phyloP scores from a whole-genome alignment of 495 filamentous ascomycete genomes.

The Saxispiralis lemnorum region DNA sequence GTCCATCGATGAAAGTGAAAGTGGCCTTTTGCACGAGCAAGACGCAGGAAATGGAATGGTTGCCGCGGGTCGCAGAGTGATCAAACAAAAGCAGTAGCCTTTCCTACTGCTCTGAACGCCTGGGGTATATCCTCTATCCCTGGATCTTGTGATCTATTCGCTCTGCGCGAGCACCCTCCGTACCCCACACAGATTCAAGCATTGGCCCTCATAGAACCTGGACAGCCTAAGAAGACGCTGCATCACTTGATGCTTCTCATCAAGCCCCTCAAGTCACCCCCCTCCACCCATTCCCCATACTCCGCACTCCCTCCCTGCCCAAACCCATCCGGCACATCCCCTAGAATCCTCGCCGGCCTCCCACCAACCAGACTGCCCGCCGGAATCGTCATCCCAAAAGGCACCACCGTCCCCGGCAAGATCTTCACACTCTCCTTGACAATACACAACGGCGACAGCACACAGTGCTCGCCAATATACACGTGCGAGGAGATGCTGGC shows the following conservation, averaged over 20 bases:
- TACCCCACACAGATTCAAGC: too few relatives aligned
- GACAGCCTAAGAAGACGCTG: too few relatives aligned
- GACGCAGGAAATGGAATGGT: too few relatives aligned
- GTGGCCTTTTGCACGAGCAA: too few relatives aligned
- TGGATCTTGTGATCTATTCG: too few relatives aligned
- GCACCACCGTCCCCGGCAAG: constrained; percentile 64
- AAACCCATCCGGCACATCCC: constrained; percentile 70
- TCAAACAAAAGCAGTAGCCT: too few relatives aligned
- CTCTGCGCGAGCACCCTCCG: too few relatives aligned
- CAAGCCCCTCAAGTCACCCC: constrained; percentile 27
- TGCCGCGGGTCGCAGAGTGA: too few relatives aligned
- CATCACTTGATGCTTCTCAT: constrained; percentile 24
- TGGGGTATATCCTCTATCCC: too few relatives aligned
- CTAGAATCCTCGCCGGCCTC: constrained; percentile 61
- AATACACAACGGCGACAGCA: constrained; percentile 68
- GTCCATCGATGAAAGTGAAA: too few relatives aligned
- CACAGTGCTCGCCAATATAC: constrained; percentile 53
- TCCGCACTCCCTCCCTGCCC: constrained; percentile 31
- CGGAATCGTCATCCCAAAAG: constrained; percentile 77
- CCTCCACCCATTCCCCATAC: constrained; percentile 22
- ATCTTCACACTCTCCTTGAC: constrained; percentile 81
- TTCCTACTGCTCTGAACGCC: too few relatives aligned
- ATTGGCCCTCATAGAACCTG: too few relatives aligned
- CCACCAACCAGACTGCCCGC: constrained; percentile 75
- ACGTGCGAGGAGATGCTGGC: constrained; percentile 39